These are phyloP conservation scores for Haematococcus sp. DNA, from an alignment of 139 green algal species.

Conservation along the genomic window DNA sequence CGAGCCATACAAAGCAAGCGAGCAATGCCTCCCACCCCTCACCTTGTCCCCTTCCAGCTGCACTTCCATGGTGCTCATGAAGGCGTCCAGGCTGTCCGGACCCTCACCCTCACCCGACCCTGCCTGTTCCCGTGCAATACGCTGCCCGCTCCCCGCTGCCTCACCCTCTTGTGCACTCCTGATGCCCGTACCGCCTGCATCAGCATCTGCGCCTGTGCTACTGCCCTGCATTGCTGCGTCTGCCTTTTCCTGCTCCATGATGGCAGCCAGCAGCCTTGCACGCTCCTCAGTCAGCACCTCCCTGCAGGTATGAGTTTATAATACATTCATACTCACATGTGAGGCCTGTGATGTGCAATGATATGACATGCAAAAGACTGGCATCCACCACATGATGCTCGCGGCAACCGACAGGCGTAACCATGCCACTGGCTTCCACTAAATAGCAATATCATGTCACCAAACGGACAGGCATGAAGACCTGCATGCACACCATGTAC, in stretches of 20 bases:
- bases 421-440: neutral
- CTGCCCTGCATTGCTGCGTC: neutral
- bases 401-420: too few relatives aligned
- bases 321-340: too few relatives aligned
- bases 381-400: too few relatives aligned
- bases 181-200: neutral
- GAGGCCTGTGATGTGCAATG: too few relatives aligned
- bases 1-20: too few relatives aligned
- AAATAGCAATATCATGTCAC: neutral
- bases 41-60: slow-evolving; percentile 70
- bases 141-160: neutral
- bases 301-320: slow-evolving; percentile 2
- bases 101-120: slow-evolving; percentile 13
- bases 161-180: neutral
- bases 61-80: slow-evolving; percentile 64
- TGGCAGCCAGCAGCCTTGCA: slow-evolving; percentile 25
- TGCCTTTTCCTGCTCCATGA: slow-evolving; percentile 9
- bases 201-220: neutral
- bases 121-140: neutral
- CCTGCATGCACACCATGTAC: neutral
- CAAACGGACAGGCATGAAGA: too few relatives aligned
- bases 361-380: too few relatives aligned
- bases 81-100: slow-evolving; percentile 70
- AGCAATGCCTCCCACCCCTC: neutral
- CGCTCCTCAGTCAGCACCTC: slow-evolving; percentile 50